Evolutionary conservation across 1,139 yeast species (phyloP), one percentile per base, ranked within the genome.

Genomic region (Zygoascus hellenicus): DNA sequence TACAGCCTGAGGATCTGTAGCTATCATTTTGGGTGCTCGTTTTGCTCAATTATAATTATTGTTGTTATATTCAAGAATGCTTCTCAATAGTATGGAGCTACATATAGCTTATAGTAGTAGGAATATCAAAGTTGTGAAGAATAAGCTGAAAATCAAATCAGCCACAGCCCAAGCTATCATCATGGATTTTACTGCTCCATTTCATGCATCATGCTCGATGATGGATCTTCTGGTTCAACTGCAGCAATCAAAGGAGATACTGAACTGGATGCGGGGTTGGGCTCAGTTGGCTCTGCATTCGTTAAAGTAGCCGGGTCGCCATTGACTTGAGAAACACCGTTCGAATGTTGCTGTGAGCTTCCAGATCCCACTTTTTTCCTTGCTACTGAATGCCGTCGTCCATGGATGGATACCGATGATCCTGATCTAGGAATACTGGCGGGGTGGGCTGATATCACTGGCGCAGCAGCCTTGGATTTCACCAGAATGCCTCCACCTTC

Each of bases 401-500:
- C 11, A 14, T 22, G 29, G 15, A 36, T 36, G 9, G 39, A 36
- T 5, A 13, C 22, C 2, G 39, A 36, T 4, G 39, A 36, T 13
- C 29, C 13, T 13, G 39, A 19, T 19, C 39, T 28, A 17, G 29
- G 15, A 36, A 36, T n/a, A n/a, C 15, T 22, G 5, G 41, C 42
- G 3, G 22, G 40, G 15, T 37, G 37, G 6, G 46, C n/a, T 6
- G 41, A 36, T 11, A 43, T 28, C 2, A 43, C 46, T 9, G 46
- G 46, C 9, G 28, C 41, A 16, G 46, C 46, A 5, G 46, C 16
- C 3, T 40, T 43, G 2, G 46, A 29, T 14, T 30, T 30, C 28
- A 43, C 19, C 37, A 43, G 9, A 19, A 43, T 43, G 28, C 46
- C 46, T 11, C 35, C 33, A 9, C 39, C 45, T 28, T 36, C 46